These are phyloP conservation scores for Mesotaenium endlicherianum DNA, from an alignment of 139 green algal genomes.

Conservation along the genomic window DNA sequence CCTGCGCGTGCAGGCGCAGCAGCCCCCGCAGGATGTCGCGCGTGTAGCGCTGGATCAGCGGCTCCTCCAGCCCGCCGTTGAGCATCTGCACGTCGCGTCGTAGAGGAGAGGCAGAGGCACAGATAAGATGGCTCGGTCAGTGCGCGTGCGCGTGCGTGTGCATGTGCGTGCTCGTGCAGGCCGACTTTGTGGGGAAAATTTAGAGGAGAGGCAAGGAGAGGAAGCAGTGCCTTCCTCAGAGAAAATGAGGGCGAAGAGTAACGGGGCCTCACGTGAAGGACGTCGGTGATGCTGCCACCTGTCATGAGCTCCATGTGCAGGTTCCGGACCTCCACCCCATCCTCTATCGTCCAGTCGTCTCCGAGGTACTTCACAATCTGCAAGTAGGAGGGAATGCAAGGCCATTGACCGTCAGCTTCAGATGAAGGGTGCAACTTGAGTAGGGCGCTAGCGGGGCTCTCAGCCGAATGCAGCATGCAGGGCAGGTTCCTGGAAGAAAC, in stretches of 20 bases:
- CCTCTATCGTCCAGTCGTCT: slow-evolving; percentile 20
- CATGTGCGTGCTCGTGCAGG: not conserved
- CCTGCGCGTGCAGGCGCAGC: slow-evolving; percentile 26
- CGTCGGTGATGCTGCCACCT: slow-evolving; percentile 28
- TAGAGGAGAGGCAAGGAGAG: not conserved
- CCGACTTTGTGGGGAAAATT: not conserved
- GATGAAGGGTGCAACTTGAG: not conserved
- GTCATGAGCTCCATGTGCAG: slow-evolving; percentile 12
- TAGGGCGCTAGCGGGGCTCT: not conserved
- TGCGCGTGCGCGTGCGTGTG: not conserved
- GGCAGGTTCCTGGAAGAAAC: not conserved
- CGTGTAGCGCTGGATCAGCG: slow-evolving; percentile 22
- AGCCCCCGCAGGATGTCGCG: slow-evolving; percentile 40
- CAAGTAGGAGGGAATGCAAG: not conserved
- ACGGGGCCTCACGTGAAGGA: not conserved
- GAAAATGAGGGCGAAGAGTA: not conserved
- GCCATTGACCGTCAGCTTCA: no score
- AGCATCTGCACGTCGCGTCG: not conserved
- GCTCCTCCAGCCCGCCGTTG: slow-evolving; percentile 18
- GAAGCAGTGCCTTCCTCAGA: not conserved
- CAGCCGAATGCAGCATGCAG: not conserved
- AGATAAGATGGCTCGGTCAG: not conserved
- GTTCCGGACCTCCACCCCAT: slow-evolving; percentile 9
- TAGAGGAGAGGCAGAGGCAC: not conserved
- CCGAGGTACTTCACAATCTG: slow-evolving; percentile 25